A percentile compares a stretch with the other conserved stretches of the same genome.
phyloP scores from a whole-genome alignment of 352 stramenopile genomes.

The Blastocystis sp. region DNA sequence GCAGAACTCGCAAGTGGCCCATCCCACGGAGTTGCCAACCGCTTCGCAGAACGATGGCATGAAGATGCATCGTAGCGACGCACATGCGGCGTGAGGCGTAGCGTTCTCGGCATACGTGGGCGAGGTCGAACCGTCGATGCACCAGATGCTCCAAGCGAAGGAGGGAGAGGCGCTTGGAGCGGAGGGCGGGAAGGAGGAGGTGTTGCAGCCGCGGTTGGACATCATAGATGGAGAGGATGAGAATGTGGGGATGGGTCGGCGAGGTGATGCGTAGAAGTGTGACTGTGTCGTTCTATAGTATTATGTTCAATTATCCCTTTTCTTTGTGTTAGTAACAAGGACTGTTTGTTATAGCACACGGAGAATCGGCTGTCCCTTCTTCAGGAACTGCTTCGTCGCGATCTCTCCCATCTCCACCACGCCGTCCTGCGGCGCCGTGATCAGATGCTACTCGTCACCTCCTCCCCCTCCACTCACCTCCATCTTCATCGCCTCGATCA shows the following conservation, averaged over 20 bases:
- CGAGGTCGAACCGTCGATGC: neutral
- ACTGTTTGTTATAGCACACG: neutral
- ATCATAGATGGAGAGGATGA: neutral
- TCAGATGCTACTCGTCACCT: neutral
- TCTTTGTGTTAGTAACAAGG: neutral
- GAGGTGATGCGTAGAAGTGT: neutral
- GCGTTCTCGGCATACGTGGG: neutral
- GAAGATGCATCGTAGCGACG: neutral
- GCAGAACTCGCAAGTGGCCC: neutral
- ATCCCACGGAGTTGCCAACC: too few species aligned
- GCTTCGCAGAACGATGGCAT: neutral
- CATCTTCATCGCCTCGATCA: conserved; percentile 97
- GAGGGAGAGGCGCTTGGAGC: neutral
- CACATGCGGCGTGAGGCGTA: neutral
- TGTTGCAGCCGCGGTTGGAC: neutral
- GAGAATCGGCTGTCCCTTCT: conserved; percentile 45
- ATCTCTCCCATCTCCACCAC: conserved; percentile 27
- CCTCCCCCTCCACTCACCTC: conserved; percentile 72
- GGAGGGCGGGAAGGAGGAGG: neutral
- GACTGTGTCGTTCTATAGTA: neutral
- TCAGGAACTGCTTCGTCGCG: conserved; percentile 37
- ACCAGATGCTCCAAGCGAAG: neutral
- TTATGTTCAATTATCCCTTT: neutral
- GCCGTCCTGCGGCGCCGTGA: conserved; percentile 7
- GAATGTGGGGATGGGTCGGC: neutral